Evolutionary conservation across 371 early-diverging fungal species (phyloP), one percentile per base, ranked within the genome.

Genomic region (Mortierella sp.): DNA sequence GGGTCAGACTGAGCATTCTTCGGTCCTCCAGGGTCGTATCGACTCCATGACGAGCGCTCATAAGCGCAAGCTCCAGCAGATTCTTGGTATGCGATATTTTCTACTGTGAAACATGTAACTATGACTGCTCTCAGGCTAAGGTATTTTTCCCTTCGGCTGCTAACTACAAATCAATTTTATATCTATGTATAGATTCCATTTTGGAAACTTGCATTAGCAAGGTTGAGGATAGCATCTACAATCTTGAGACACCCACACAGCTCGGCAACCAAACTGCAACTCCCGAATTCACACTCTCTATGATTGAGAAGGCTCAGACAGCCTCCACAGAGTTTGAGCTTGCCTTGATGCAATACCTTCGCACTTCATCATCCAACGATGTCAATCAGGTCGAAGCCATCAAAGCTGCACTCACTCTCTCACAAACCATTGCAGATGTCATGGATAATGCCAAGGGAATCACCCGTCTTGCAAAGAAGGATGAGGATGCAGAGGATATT

Each of bases 401-500:
- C 70, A 91, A 90, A 5, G 84, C 91, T 1, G 94, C 97, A 0
- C 89, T 93, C 40, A 88, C 90, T 31, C 91, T 97, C 66, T 91
- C 98, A 5, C 95, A 96, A 70, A 85, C 93, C 1, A 83, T 97
- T 34, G 82, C 89, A n/a, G 94, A 95, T 64, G 89, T 98, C 26
- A 85, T 97, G 66, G 84, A 88, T 47, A 96, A 97, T 76, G 85
- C 93, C 43, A 98, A 97, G 88, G 99, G 97, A 10, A 91, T 97
- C 35, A 89, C 92, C 37, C 93, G 97, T 10, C 88, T 95, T 43
- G 93, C 94, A 0, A 87, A 88, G 61, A 92, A 91, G 66, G 97
- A 96, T 70, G 94, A 93, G 45, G 84, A 86, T 22, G 86, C 90
- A 9, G 97, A 97, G 40, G 90, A 93, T 31, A 87, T 97, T 35